Conservation (phyloP, 2,329 filamentous ascomycete genomes). For the Hysterium pulicare region DNA sequence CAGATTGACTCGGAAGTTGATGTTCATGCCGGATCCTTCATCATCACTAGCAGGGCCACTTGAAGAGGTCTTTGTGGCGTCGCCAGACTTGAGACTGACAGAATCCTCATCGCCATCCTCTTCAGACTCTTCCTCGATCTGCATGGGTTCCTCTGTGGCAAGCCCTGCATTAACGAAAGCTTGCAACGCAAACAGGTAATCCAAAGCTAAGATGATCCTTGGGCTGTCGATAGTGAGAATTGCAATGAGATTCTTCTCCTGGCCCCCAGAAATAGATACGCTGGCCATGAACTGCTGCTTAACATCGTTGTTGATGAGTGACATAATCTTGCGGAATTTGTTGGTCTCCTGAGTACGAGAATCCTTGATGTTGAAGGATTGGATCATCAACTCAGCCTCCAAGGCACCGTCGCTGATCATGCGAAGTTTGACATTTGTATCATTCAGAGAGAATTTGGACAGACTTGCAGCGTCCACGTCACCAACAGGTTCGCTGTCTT, state of each 20-base stretch:
- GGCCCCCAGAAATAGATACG: constrained; percentile 83
- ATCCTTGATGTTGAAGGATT: constrained; percentile 92
- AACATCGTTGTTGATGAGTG: constrained; percentile 87
- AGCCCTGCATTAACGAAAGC: constrained; percentile 73
- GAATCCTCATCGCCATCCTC: constrained; percentile 49
- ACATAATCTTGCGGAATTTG: constrained; percentile 98
- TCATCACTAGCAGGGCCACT: constrained; percentile 24
- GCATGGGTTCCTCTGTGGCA: constrained; percentile 53
- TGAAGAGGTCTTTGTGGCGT: constrained; percentile 21
- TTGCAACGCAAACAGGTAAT: constrained; percentile 90
- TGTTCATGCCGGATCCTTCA: constrained; percentile 56
- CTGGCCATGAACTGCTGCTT: constrained; percentile 97
- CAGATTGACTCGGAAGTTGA: constrained; percentile 88
- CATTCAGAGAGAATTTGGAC: constrained; percentile 90
- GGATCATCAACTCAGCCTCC: constrained; percentile 88
- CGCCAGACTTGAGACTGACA: constrained; percentile 35
- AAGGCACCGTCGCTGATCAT: constrained; percentile 90
- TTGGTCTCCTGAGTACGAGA: constrained; percentile 86
- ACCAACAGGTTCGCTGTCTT: constrained; percentile 72
- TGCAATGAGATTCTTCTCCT: constrained; percentile 77
- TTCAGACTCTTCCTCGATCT: constrained; percentile 57
- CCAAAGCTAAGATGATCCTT: constrained; percentile 87
- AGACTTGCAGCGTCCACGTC: constrained; percentile 76
- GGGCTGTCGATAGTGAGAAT: constrained; percentile 95
- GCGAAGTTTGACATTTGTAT: constrained; percentile 84